A percentile compares a stretch with the other conserved stretches of the same genome.
phyloP scores from a whole-genome alignment of 2,329 filamentous ascomycete species.

The Neofusicoccum parvum region DNA sequence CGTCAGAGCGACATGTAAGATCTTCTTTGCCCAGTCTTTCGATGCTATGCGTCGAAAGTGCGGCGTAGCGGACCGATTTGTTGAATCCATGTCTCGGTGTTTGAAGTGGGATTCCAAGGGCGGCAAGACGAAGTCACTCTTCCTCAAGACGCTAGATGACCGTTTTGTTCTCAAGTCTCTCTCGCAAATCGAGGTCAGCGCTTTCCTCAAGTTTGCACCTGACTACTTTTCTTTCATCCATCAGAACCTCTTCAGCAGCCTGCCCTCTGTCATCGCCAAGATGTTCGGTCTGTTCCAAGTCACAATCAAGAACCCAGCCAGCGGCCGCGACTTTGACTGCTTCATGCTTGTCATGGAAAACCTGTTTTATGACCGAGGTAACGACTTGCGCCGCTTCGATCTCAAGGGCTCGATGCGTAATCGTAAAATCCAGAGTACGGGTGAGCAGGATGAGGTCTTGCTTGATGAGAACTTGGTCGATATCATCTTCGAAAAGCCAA shows the following conservation, averaged over 20 bases:
- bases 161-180: conserved; percentile 90
- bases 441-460: conserved; percentile 93
- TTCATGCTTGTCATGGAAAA: conserved; percentile 97
- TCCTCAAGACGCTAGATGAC: conserved; percentile 94
- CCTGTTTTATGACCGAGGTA: conserved; percentile 90
- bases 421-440: conserved; percentile 93
- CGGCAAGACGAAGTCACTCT: conserved; percentile 96
- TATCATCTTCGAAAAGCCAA: conserved; percentile 94
- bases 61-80: conserved; percentile 87
- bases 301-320: conserved; percentile 91
- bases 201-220: conserved; percentile 92
- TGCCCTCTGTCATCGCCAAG: conserved; percentile 96
- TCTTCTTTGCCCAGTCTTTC: conserved; percentile 98
- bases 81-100: conserved; percentile 92
- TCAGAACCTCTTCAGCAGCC: conserved; percentile 86
- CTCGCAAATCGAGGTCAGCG: conserved; percentile 86
- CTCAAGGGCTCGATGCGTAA: conserved; percentile 99
- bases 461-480: conserved; percentile 99
- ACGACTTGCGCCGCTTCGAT: conserved; percentile 74
- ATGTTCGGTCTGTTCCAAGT: conserved; percentile 99
- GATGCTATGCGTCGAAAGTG: conserved; percentile 92
- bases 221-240: conserved; percentile 98
- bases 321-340: conserved; percentile 90
- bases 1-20: conserved; percentile 96
- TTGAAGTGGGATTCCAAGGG: conserved; percentile 98